Base-by-base conservation (phyloP, 2,329 filamentous ascomycete genomes). In the Colletotrichum sp. region DNA sequence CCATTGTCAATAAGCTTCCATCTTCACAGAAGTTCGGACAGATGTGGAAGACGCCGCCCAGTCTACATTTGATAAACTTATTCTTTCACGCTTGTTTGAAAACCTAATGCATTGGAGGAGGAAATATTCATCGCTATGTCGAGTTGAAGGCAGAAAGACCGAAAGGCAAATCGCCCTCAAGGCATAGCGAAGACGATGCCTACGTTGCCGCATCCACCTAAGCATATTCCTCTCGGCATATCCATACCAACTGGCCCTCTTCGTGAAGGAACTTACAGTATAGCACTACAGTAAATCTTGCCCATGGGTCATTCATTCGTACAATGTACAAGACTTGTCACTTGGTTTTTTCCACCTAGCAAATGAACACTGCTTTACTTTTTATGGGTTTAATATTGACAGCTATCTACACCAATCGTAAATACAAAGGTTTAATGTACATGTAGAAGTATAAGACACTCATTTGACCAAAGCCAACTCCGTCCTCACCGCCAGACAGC, bases 301-400 rank as follows among this genome's bases (percentile, higher is more conserved):
- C 5, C 39, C 8, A 44, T 44, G 16, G 39, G 5, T 1, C 5
- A 4, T 4, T 6, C 0, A n/a, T 49, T 49, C 1, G 9, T n/a
- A 49, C 0, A 3, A 49, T 21, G n/a, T 13, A 21, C 3, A 21
- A 49, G 18, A 13, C 44, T 4, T 7, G 2, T 49, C 10, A 21
- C 10, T 49, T 49, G 6, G 5, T n/a, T 49, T 1, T 49, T 12
- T n/a, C 5, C 15, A 49, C 10, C 2, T 0, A 7, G 10, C 0
- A 12, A 12, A 21, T 21, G 10, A 6, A 12, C 10, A n/a, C 6
- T 13, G 10, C 44, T 3, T 52, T 6, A 8, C n/a, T 52, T 52
- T 52, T 21, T 21, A 52, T 52, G 6, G n/a, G 10, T 21, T 21
- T 21, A 13, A 52, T 52, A 52, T 52, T 52, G 18, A 52, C 44